These are phyloP conservation scores for Triticum dicoccoides DNA, from an alignment of 176 grass and related monocot genomes.

Conservation along the genomic window DNA sequence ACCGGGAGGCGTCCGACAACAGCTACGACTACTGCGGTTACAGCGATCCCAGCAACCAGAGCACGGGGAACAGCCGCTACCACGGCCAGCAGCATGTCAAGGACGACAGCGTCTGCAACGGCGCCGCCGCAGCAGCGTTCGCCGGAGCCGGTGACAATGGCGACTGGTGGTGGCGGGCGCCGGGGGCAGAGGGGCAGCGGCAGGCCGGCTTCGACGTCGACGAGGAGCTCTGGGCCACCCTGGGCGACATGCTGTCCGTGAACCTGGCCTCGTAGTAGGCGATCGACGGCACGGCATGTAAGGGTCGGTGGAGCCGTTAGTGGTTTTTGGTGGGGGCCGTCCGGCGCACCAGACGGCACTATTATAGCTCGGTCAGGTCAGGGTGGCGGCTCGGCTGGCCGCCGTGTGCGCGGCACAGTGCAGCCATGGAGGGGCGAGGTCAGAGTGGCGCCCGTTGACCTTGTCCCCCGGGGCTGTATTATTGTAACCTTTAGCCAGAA, in stretches of 20 bases:
- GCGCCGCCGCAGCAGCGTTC: background rate
- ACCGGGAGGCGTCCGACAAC: conserved; percentile 50
- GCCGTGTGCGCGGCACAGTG: conserved; percentile 28
- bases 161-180: conserved; percentile 62
- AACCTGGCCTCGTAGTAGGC: conserved; percentile 44
- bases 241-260: conserved; percentile 56
- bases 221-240: conserved; percentile 63
- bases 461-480: conserved; percentile 24
- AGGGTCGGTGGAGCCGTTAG: conserved; percentile 25
- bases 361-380: background rate
- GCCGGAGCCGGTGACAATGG: conserved; percentile 32
- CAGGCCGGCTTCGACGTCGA: conserved; percentile 48
- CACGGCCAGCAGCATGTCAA: conserved; percentile 5
- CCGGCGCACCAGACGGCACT: background rate
- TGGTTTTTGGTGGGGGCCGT: conserved; percentile 35
- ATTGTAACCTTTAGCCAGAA: conserved; percentile 42
- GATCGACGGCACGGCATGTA: background rate
- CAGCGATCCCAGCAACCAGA: conserved; percentile 24
- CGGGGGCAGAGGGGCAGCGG: conserved; percentile 19
- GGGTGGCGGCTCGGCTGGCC: conserved; percentile 6
- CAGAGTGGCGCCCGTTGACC: conserved; percentile 51
- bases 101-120: background rate
- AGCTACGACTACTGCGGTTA: conserved; percentile 38
- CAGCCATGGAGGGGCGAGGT: conserved; percentile 1
- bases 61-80: conserved; percentile 26